Base-by-base conservation (phyloP, 805 yeast species). In the Blastobotrys parvus region DNA sequence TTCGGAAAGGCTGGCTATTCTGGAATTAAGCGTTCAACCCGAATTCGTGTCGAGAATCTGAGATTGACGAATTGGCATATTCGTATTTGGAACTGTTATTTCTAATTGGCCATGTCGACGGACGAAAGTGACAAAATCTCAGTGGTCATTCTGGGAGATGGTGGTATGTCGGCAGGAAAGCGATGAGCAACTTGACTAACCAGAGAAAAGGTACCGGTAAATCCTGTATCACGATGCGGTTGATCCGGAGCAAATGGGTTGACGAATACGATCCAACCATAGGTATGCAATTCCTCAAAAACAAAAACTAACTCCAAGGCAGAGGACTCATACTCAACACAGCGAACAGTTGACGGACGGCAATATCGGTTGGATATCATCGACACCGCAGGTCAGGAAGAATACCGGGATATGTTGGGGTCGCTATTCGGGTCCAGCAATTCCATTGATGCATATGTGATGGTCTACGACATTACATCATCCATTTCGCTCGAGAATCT, bases 341-440 rank as follows among this genome's bases (percentile, higher is more conserved):
- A 55, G 27, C 46, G 62, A 34, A 46, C 47, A 4, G 51, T 59
- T 21, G 78, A 78, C 52, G 74, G 72, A n/a, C 71, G 69, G 42
- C 67, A 64, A 22, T 72, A 71, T 32, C 63, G 71, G 8, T 52
- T 75, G 39, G 84, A 80, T 56, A 75, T 82, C 38, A 68, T 82
- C 54, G 90, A 82, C 57, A 82, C 89, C 15, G 89, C 88, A 4
- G 83, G 84, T 23, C 87, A 80, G 64, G 90, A 82, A 58, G 88
- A 80, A 58, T 82, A 82, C 60, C 72, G 82, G 38, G 82, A 83
- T 39, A 64, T 74, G 69, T 64, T 71, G 53, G 87, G 55, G 25
- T 46, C 59, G 25, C 51, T 55, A 33, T 56, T 56, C 42, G 42
- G 47, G 22, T 46, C 48, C 3, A 59, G 56, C 35, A 50, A 53